Base-by-base conservation (phyloP, 257 asterid species). In the Ajuga chamaepitys region DNA sequence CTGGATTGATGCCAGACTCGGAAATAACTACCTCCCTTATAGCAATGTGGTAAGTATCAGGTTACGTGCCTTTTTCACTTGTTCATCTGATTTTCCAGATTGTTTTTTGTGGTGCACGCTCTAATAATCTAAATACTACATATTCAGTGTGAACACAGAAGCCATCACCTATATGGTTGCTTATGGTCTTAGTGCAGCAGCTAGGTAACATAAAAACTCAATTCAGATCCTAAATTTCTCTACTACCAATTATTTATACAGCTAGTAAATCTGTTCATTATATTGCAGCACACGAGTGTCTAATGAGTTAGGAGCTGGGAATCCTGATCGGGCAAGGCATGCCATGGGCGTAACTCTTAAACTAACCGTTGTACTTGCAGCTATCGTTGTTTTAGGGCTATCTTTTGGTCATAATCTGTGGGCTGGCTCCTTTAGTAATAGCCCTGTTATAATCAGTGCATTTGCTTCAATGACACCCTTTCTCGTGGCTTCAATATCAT, bases 1-100 rank as follows among this genome's bases (percentile, higher is more conserved):
- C 96, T 2, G 96, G 99, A 25, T 57, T 85, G 61, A 82, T 93
- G 99, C 95, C 95, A 10, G 50, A 89, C 53, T 73, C 99, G 10
- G 77, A 83, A 51, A 60, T 83, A 24, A 57, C 87, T 3, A 93
- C 99, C 34, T 85, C 99, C 0, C 61, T 93, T 11, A 74, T 93
- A 38, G 98, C 89, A 42, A 89, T 93, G 88, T 84, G 96, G 96
- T 92, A 58, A 63, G 81, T 35, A 47, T 3, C 56, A n/a, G 24
- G 4, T 10, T 40, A 13, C 16, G 25, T 35, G 2, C 1, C 14
- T 50, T 26, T 11, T 25, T 30, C 7, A 12, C 12, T 4, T 7
- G 1, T n/a, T 21, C 0, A 10, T 1, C 51, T 1, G 7, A 30
- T 14, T 30, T 34, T 17, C 7, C 5, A 7, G 8, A 16, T 57